Conservation (phyloP, 768 basidiomycete species). For the Trichaptum fuscoviolaceum region DNA sequence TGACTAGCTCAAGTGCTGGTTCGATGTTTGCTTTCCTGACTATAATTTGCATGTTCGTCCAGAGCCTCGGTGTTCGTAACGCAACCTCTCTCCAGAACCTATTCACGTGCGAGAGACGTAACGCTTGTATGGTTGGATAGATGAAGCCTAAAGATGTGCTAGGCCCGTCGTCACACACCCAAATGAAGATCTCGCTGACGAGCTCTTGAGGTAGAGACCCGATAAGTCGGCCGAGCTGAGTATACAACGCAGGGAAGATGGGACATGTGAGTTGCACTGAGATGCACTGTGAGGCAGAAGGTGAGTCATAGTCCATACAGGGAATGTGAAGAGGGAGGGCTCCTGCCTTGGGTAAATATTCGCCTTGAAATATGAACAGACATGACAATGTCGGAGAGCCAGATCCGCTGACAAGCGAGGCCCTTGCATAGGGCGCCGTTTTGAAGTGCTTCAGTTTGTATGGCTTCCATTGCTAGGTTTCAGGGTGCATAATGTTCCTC, state of each 20-base stretch:
- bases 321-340: background rate
- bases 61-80: background rate
- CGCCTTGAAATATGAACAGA: background rate
- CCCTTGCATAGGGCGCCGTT: too few species aligned
- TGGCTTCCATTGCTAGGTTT: too few species aligned
- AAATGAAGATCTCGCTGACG: background rate
- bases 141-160: background rate
- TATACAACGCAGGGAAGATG: background rate
- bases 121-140: background rate
- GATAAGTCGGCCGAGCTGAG: background rate
- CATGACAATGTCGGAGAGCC: background rate
- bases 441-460: too few species aligned
- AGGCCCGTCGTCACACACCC: background rate
- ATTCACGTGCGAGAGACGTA: background rate
- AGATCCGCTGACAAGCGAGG: background rate
- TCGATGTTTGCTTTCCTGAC: background rate
- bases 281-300: background rate
- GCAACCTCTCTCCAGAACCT: background rate
- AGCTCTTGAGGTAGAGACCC: background rate
- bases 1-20: background rate
- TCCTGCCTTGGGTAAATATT: background rate
- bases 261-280: background rate
- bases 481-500: too few species aligned
- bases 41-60: background rate
- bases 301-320: background rate